phyloP scores from a whole-genome alignment of 306 rosid genomes.

The Pyrus bretschneideri region DNA sequence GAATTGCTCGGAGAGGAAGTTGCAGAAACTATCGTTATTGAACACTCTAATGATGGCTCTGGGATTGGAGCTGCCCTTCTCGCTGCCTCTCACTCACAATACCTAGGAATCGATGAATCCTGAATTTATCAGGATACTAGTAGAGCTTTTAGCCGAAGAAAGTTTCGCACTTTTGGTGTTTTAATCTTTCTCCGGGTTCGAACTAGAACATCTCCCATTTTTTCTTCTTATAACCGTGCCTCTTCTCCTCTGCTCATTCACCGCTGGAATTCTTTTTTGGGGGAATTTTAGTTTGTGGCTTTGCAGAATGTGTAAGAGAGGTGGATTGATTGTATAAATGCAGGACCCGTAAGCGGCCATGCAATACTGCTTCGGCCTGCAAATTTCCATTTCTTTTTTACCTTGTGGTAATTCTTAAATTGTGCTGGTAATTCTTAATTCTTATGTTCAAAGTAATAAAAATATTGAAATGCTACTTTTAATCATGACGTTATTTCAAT shows the following conservation, averaged over 20 bases:
- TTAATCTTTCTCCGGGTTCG: not conserved
- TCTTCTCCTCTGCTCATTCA: not conserved
- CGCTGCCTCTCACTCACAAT: conserved; percentile 77
- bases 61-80: conserved; percentile 91
- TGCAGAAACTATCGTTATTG: conserved; percentile 33
- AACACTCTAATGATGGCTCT: conserved; percentile 77
- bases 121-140: conserved; percentile 13
- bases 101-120: conserved; percentile 34
- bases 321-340: conserved; percentile 19
- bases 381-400: not conserved
- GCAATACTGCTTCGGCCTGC: conserved; percentile 26
- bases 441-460: conserved; percentile 1
- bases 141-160: conserved; percentile 16
- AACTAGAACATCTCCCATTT: not conserved
- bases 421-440: not conserved
- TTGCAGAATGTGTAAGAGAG: conserved; percentile 4
- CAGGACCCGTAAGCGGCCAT: conserved; percentile 33
- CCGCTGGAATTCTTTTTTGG: not conserved
- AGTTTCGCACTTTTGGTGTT: conserved; percentile 6
- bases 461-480: not conserved
- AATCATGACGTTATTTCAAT: too few species aligned
- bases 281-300: conserved; percentile 11
- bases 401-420: not conserved
- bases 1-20: conserved; percentile 61
- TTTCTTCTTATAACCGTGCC: not conserved